Base-by-base conservation (phyloP, 1,284 basidiomycete species). In the Cutaneotrichosporon sp. region DNA sequence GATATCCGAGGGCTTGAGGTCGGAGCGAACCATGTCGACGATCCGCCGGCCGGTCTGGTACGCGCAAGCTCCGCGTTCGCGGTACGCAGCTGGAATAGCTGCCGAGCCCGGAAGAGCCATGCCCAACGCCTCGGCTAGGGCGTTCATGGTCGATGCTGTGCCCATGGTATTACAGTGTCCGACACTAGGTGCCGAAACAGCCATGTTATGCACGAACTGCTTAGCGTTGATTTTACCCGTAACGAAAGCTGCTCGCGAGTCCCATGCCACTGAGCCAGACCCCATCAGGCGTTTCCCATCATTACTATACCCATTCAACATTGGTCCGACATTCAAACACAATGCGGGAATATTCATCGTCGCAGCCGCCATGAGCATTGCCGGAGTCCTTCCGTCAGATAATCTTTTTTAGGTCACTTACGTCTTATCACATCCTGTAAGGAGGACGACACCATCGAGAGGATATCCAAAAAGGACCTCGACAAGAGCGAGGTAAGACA, bases 1-100 rank as follows among this genome's bases (percentile, higher is more conserved):
- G 73, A 97, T 97, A 76, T 97, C 94, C 69, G 88, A 87, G 31
- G 94, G 94, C 79, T 95, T 96, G 72, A 96, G 83, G 76, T 97
- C 92, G 61, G 89, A 81, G 73, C 89, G 90, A 58, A 97, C 86
- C 58, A 97, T 82, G 67, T 86, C 86, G 76, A 88, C 91, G 77
- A 97, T 85, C 73, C 90, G 91, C 65, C 84, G 86, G 3, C 91
- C 94, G 46, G 92, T 92, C 65, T 85, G 86, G 73, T 90, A 84
- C 73, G 93, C 75, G 63, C 77, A 78, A 11, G 76, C 74, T 18
- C 72, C 72, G 57, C 76, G 70, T 65, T 77, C 76, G 32, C 74
- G 75, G 67, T 77, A 77, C 8, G 73, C 72, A 5, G 90, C 93
- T 1, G 93, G 93, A 36, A 85, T 92, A 66, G 89, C 90, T 0